Conservation (phyloP, 1,284 basidiomycete species). For the Puccinia hordei region DNA sequence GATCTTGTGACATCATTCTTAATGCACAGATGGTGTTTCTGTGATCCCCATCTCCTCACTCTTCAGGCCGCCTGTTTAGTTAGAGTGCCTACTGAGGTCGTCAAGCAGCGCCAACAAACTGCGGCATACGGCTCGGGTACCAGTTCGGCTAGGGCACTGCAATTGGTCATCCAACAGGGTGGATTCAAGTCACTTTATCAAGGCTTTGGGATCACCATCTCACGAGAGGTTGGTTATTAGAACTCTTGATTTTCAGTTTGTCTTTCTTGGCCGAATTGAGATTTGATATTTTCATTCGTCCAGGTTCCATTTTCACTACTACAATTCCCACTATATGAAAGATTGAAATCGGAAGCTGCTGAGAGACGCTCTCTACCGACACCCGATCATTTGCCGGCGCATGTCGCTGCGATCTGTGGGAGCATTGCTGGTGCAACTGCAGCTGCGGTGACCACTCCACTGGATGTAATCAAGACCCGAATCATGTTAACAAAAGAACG, state of each 20-base stretch:
- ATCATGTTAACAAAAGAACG: constrained; percentile 86
- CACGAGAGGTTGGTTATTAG: constrained; percentile 71
- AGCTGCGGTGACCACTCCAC: constrained; percentile 85
- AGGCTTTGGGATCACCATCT: constrained; percentile 76
- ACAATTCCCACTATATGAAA: constrained; percentile 95
- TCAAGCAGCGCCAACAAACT: constrained; percentile 82
- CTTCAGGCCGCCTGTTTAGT: constrained; percentile 82
- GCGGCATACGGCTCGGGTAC: constrained; percentile 68
- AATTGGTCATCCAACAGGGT: constrained; percentile 65
- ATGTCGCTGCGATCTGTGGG: constrained; percentile 78
- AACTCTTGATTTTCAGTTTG: neutral
- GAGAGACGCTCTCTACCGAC: constrained; percentile 61
- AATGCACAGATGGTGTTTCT: neutral
- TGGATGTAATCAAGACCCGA: constrained; percentile 95
- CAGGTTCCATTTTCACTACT: constrained; percentile 97
- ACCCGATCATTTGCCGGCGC: constrained; percentile 71
- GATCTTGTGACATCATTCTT: neutral
- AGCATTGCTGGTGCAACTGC: constrained; percentile 87
- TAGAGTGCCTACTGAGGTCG: constrained; percentile 89
- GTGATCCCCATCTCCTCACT: neutral
- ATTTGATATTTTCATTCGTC: constrained; percentile 26
- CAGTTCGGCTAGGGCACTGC: constrained; percentile 62
- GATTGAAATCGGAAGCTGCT: constrained; percentile 68
- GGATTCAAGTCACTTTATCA: constrained; percentile 74
- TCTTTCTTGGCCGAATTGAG: neutral